These are phyloP conservation scores for Phtheirospermum japonicum DNA, from an alignment of 257 asterid species.

Conservation along the genomic window DNA sequence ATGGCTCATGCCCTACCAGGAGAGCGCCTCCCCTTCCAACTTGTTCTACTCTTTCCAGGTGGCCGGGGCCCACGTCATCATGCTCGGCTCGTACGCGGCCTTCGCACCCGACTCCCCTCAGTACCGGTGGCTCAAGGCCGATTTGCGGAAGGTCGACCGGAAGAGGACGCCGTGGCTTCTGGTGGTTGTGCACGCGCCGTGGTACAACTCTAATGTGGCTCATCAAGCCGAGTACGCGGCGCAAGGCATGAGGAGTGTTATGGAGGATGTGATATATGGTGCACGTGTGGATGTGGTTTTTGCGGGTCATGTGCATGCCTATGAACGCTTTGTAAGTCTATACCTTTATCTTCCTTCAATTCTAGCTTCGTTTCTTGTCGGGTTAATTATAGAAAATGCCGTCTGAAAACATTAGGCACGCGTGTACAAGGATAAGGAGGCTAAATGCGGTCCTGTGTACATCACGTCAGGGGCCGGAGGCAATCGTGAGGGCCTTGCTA, in stretches of 20 bases:
- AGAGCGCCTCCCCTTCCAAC: constrained; percentile 61
- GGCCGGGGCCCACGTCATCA: constrained; percentile 55
- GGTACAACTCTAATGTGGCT: constrained; percentile 53
- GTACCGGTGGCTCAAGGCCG: constrained; percentile 63
- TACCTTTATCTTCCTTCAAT: no score
- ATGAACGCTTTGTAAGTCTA: constrained; percentile 50
- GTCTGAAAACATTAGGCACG: constrained; percentile 38
- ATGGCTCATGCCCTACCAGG: constrained; percentile 73
- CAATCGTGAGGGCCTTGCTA: constrained; percentile 66
- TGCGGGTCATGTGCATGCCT: constrained; percentile 13
- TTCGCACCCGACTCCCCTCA: constrained; percentile 55
- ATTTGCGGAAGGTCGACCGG: constrained; percentile 53
- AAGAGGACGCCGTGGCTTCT: constrained; percentile 60
- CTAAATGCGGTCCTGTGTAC: constrained; percentile 55
- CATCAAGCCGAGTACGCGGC: constrained; percentile 3
- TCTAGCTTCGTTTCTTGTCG: no score
- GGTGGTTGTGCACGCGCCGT: constrained; percentile 71
- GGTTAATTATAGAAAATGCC: no score
- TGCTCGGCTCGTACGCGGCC: constrained; percentile 78
- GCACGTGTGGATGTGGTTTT: constrained; percentile 17
- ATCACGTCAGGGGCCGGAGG: constrained; percentile 64
- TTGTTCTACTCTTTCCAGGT: constrained; percentile 72
- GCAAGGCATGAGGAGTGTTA: neutral
- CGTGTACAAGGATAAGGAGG: constrained; percentile 42
- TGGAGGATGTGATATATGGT: neutral